Conservation (phyloP, 2,329 filamentous ascomycete genomes). For the Lizonia empirigonia region DNA sequence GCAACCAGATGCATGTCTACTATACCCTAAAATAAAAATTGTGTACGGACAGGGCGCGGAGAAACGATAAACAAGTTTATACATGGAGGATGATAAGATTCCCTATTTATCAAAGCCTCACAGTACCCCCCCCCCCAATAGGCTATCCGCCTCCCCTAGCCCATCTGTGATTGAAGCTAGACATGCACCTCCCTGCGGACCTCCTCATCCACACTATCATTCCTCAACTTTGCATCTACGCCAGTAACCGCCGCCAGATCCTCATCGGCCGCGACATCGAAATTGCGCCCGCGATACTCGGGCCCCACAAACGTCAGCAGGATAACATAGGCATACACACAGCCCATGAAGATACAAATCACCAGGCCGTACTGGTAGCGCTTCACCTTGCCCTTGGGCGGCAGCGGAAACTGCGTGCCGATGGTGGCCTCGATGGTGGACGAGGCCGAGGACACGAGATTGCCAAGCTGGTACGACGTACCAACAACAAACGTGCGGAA, state of each 20-base stretch:
- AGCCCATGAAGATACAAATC: conserved; percentile 90
- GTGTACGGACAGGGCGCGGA: too few species aligned
- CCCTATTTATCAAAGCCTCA: too few species aligned
- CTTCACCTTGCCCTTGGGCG: conserved; percentile 51
- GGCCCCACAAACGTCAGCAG: conserved; percentile 67
- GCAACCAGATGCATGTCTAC: too few species aligned
- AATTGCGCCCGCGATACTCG: conserved; percentile 50
- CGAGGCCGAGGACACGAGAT: conserved; percentile 71
- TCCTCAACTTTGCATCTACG: conserved; percentile 4
- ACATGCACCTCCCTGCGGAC: neutral
- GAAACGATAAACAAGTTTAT: too few species aligned
- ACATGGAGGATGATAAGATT: too few species aligned
- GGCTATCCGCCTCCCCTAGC: too few species aligned
- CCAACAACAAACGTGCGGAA: conserved; percentile 78
- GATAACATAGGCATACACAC: conserved; percentile 71
- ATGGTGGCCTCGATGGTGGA: conserved; percentile 78
- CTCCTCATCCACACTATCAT: conserved; percentile 7
- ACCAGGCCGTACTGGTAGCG: conserved; percentile 73
- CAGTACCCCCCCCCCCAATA: too few species aligned
- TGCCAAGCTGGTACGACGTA: conserved; percentile 77
- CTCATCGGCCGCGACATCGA: conserved; percentile 42
- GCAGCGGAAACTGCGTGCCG: conserved; percentile 74
- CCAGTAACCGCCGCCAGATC: conserved; percentile 41
- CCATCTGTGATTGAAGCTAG: too few species aligned
- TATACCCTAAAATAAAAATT: too few species aligned